These are phyloP conservation scores for Mycena epipterygia DNA, from an alignment of 768 basidiomycete genomes.

Conservation along the genomic window DNA sequence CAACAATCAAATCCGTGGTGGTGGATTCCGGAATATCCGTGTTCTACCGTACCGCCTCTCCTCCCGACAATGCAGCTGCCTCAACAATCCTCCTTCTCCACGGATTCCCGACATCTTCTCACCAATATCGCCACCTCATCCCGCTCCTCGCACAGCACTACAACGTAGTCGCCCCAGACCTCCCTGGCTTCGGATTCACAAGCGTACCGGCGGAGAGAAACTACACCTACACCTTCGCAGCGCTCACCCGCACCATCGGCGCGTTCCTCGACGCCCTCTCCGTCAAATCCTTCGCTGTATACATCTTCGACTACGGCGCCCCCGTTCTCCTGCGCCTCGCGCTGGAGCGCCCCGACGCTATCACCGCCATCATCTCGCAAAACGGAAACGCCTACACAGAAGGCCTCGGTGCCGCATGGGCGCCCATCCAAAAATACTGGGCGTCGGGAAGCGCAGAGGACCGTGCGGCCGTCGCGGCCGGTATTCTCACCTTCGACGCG, in stretches of 20 bases:
- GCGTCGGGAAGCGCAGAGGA: slow-evolving; percentile 43
- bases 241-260: slow-evolving; percentile 53
- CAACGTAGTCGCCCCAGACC: slow-evolving; percentile 62
- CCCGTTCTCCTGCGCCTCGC: slow-evolving; percentile 55
- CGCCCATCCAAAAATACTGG: slow-evolving; percentile 49
- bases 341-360: slow-evolving; percentile 53
- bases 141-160: slow-evolving; percentile 55
- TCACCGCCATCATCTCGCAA: slow-evolving; percentile 61
- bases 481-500: slow-evolving; percentile 43
- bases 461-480: slow-evolving; percentile 39
- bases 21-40: slow-evolving; percentile 52
- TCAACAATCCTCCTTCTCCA: slow-evolving; percentile 60
- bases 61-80: slow-evolving; percentile 32
- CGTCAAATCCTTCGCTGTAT: slow-evolving; percentile 56
- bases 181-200: slow-evolving; percentile 67
- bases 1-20: slow-evolving; percentile 39
- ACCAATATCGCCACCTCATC: slow-evolving; percentile 64
- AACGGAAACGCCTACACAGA: slow-evolving; percentile 65
- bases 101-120: slow-evolving; percentile 64
- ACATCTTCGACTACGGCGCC: slow-evolving; percentile 66
- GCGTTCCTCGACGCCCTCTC: slow-evolving; percentile 56
- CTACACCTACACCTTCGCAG: slow-evolving; percentile 58
- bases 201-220: slow-evolving; percentile 50
- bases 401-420: slow-evolving; percentile 60
- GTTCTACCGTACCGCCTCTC: slow-evolving; percentile 60